Base-by-base conservation (phyloP, 345 rosid genomes). In the Cardamine resedifolia region DNA sequence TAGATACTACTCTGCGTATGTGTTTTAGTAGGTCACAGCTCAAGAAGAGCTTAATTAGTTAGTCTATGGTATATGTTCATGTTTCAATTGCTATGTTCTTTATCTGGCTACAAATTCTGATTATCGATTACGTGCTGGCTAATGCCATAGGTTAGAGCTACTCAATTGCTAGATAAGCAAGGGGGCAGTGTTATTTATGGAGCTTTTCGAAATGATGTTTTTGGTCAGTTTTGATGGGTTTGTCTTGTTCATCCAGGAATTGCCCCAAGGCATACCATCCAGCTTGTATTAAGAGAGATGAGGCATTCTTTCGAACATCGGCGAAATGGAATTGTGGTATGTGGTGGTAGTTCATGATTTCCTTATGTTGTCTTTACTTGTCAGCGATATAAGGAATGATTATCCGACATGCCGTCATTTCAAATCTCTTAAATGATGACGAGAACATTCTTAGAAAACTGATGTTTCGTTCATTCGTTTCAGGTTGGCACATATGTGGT, bases 201-300 rank as follows among this genome's bases (percentile, higher is more conserved):
- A 51, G 45, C 5, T 18, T 74, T 27, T 26, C 5, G 69, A 28
- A 43, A 15, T 3, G 14, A n/a, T 30, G 21, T 60, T 45, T 66
- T 72, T 68, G 30, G 7, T 41, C 15, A 31, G n/a, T 59, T 34
- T 73, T 67, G 69, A 38, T 70, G 49, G 67, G 58, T 38, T 60
- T 76, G 28, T 44, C 33, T 49, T 78, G 51, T 70, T 7, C 49
- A 24, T 59, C 69, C 62, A 95, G 99, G 89, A 92, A 96, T 72
- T 95, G 99, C 73, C 98, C 99, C 19, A 95, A 95, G 86, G 99
- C 99, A 5, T 95, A 95, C 65, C 99, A 95, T 86, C 92, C 96
- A 21, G 79, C 94, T 61, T 95, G 99, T 79, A 88, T 95, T 45
- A 95, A 90, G 78, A 81, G 99, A 75, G 99, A 95, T 3, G 96